Conservation (phyloP, 106 monocot genomes). For the Chionographis japonica region DNA sequence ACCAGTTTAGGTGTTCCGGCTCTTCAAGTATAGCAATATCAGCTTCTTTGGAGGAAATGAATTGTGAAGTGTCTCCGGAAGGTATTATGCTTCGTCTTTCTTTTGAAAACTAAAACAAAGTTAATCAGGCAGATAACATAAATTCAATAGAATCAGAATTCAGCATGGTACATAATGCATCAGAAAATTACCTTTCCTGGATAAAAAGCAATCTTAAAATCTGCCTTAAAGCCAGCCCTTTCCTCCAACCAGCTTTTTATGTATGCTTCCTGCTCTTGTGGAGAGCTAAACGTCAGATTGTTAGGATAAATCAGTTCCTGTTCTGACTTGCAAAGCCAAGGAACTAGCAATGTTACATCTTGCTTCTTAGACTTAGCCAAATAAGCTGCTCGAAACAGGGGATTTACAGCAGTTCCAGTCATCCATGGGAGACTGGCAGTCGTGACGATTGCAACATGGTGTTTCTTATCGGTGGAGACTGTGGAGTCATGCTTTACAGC, state of each 20-base stretch:
- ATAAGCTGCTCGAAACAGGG: constrained; percentile 56
- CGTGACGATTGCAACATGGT: constrained; percentile 49
- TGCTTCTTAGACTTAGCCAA: constrained; percentile 38
- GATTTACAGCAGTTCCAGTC: constrained; percentile 63
- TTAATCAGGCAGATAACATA: neutral
- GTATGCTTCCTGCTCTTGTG: constrained; percentile 61
- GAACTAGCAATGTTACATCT: constrained; percentile 52
- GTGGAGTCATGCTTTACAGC: constrained; percentile 2
- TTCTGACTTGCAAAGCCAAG: constrained; percentile 59
- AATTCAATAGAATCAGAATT: neutral
- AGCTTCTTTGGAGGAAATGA: constrained; percentile 84
- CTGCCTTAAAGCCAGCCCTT: constrained; percentile 79
- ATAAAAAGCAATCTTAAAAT: constrained; percentile 97
- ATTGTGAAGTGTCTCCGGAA: constrained; percentile 90
- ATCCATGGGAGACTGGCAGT: constrained; percentile 69
- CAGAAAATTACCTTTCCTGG: constrained; percentile 74
- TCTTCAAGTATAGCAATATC: constrained; percentile 98
- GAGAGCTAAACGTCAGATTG: constrained; percentile 42
- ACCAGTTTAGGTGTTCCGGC: constrained; percentile 99
- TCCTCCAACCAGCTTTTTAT: constrained; percentile 91
- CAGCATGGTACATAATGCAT: neutral
- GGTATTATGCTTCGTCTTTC: constrained; percentile 94
- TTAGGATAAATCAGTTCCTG: constrained; percentile 59
- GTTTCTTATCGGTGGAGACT: constrained; percentile 8
- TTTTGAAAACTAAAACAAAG: constrained; percentile 68